Base-by-base conservation (phyloP, 495 filamentous ascomycete genomes). In the Chlorociboria aeruginascens region DNA sequence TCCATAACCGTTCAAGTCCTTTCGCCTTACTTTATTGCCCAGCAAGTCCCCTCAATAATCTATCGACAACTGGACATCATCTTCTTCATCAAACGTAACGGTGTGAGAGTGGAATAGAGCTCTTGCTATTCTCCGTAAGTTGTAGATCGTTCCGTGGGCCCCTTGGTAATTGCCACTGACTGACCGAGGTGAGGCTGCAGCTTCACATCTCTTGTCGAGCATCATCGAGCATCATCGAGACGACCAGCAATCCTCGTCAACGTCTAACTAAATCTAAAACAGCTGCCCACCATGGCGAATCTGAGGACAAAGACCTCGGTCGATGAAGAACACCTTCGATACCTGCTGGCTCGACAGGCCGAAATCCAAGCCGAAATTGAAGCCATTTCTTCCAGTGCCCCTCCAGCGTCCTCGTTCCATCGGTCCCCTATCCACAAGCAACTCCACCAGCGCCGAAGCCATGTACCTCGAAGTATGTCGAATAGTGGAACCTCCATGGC, bases 401-500 rank as follows among this genome's bases (percentile, higher is more conserved):
- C 17, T 42, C 12, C 28, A 9, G n/a, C 17, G 28, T 20, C 36
- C 7, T 16, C 9, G 20, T 11, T 44, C 16, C 45, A 48, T 20
- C 46, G 37, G n/a, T 34, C 47, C 31, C 53, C 48, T 13, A 50
- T 55, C 20, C 49, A 49, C 36, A 56, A 56, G 49, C 46, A 50
- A 43, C 51, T 45, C 12, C 52, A 52, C 4, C 58, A 52, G 44
- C 58, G 32, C 7, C 51, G 37, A 30, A 45, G 35, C 13, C 14
- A 53, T 51, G 52, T 51, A 20, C 48, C 54, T 6, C 54, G 58
- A 49, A 57, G 57, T 40, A 43, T 52, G 35, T 54, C 57, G 30
- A 53, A 40, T 41, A 48, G 8, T 46, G 58, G 54, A 33, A 17
- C 50, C n/a, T 20, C 49, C 32, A 61, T 55, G 52, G 46, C 46